Conservation (phyloP, 495 filamentous ascomycete genomes). For the Parmelia sp. region DNA sequence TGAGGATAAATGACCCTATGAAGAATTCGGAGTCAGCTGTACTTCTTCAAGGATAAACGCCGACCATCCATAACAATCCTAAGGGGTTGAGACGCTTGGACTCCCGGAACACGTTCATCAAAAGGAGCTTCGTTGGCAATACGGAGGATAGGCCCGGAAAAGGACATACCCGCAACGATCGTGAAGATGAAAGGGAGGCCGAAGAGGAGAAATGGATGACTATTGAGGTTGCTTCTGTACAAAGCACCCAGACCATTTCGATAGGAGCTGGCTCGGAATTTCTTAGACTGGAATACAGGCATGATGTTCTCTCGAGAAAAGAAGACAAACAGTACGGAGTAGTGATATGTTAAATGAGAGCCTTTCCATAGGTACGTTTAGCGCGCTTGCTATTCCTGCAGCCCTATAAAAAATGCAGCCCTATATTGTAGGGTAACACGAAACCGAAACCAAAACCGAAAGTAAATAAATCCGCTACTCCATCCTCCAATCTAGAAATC, state of each 20-base stretch:
- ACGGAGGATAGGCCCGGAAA: background rate
- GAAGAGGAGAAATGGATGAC: slow-evolving; percentile 87
- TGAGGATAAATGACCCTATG: slow-evolving; percentile 74
- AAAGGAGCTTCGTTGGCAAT: background rate
- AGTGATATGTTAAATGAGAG: too few species aligned
- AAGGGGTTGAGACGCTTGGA: background rate
- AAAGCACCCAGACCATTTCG: slow-evolving; percentile 60
- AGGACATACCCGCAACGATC: slow-evolving; percentile 62
- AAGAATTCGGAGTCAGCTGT: background rate
- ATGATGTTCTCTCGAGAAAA: slow-evolving; percentile 37
- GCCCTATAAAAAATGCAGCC: too few species aligned
- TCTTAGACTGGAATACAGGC: slow-evolving; percentile 67
- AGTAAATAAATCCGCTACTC: too few species aligned
- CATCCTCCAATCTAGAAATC: too few species aligned
- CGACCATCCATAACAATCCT: background rate
- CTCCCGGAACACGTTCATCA: background rate
- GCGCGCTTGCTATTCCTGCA: too few species aligned
- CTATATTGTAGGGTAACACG: too few species aligned
- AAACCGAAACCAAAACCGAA: too few species aligned
- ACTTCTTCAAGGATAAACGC: background rate
- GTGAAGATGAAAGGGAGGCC: slow-evolving; percentile 89
- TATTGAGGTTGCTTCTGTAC: slow-evolving; percentile 64
- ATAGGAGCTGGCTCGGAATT: slow-evolving; percentile 55
- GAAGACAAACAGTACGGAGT: background rate
- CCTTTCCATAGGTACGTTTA: too few species aligned